Base-by-base conservation (phyloP, 1,284 basidiomycete species). In the Fomes fomentarius region DNA sequence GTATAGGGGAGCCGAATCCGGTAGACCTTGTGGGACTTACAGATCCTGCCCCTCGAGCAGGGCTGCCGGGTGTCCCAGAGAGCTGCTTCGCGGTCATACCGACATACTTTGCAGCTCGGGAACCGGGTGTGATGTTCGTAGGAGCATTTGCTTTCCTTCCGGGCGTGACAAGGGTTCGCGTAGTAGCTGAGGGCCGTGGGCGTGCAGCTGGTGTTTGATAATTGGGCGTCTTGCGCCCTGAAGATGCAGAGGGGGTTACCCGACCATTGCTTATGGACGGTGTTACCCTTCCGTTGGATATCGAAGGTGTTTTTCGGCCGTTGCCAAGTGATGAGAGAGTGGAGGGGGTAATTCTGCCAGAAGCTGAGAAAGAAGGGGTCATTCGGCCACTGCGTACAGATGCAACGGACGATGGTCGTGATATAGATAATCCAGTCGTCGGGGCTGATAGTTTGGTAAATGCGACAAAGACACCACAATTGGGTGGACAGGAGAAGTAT, bases 391-490 rank as follows among this genome's bases (percentile, higher is more conserved):
- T 77, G 52, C 83, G 79, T 28, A 83, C 84, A 11, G 93, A 94
- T 2, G 90, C 85, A 22, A 90, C 92, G 1, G 93, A 96, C 0
- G 87, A 77, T 0, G 94, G 91, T 15, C 93, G 82, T 44, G 77
- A 79, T 47, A 75, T 66, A 22, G 77, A 79, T 14, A 66, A 72
- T 24, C 81, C 81, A n/a, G 84, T 82, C 1, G 90, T 92, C 1
- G 91, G 84, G 4, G 82, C 66, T 3, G 91, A 90, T 22, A 98
- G 82, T 69, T 97, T 97, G 43, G 83, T 77, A 1, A 84, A 79
- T 7, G 89, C 85, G 28, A 96, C 89, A 69, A 98, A 99, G 40
- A 99, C 91, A 33, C 96, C 96, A 63, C 93, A 96, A 49, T 84
- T 83, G 0, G 88, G 85, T 24, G 91, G 83, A 70, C 95, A 98